Conservation (phyloP, 75 land plant species). For the Sequoia sempervirens region DNA sequence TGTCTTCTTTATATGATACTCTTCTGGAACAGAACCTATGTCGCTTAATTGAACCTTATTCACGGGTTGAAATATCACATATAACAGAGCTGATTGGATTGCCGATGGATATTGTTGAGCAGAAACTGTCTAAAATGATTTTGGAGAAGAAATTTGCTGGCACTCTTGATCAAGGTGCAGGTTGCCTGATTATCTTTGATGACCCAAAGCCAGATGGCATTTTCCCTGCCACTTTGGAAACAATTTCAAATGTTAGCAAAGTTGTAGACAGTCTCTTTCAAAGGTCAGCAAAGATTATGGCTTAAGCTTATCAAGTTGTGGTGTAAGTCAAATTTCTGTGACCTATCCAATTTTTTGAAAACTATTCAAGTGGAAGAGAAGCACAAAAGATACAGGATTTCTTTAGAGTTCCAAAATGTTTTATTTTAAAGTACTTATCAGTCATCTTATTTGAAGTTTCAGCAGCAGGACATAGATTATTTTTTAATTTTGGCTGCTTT, state of each 20-base stretch:
- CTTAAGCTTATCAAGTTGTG: constrained; percentile 20
- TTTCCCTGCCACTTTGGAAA: constrained; percentile 69
- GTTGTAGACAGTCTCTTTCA: constrained; percentile 80
- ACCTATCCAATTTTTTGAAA: background rate
- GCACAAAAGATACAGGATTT: background rate
- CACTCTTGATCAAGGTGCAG: constrained; percentile 81
- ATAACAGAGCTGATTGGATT: constrained; percentile 68
- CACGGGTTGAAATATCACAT: constrained; percentile 65
- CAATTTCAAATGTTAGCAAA: constrained; percentile 75
- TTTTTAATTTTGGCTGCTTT: background rate
- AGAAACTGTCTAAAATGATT: constrained; percentile 83
- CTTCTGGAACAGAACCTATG: constrained; percentile 76
- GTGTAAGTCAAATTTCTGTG: background rate
- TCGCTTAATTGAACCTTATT: constrained; percentile 67
- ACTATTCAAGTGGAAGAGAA: background rate
- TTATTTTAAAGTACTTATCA: background rate
- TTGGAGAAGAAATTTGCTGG: constrained; percentile 82
- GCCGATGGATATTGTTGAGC: constrained; percentile 57
- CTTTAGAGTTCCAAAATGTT: background rate
- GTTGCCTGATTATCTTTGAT: constrained; percentile 75
- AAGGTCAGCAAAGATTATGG: constrained; percentile 74
- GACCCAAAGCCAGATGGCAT: constrained; percentile 71
- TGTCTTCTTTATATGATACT: constrained; percentile 62
- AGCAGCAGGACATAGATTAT: background rate
- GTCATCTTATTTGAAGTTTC: background rate